Evolutionary conservation across 179 eudicot genomes (phyloP), one percentile per base, ranked within the genome.

Genomic region (Beta macrorhiza): DNA sequence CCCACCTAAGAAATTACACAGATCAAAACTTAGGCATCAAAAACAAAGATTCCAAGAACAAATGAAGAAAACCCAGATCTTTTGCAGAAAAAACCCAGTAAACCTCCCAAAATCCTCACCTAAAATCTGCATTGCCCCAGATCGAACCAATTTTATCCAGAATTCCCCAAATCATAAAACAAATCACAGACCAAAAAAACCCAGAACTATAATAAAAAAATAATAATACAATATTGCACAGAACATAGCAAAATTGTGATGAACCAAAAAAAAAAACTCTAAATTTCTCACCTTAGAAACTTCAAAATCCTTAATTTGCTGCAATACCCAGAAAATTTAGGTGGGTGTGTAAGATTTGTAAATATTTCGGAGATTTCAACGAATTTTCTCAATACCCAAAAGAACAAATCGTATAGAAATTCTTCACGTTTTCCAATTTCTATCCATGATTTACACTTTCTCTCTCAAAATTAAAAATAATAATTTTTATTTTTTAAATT

Each of bases 231-330:
- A 32, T 55, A 6, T n/a, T 10, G 15, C 20, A 13, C 10, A 8
- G 75, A 63, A 9, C n/a, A 2, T 42, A 59, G 22, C 37, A 4
- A 29, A 45, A 68, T 7, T 74, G 47, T 45, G 45, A 74, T 7
- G 2, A 25, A 17, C 2, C 59, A n/a, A 22, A 67, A 59, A 74
- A 67, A 72, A 67, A 67, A 67, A 5, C 5, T 14, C 37, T 5
- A 1, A 37, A 67, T 15, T 63, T 73, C 88, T 83, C 79, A 88
- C 85, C 90, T 86, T 68, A 1, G 25, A 52, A 44, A 79, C 77
- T 56, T 79, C 37, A 68, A 68, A 75, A 57, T 67, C 49, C 11
- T 17, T 75, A n/a, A 9, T 10, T 75, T 51, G 68, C 75, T 70
- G 73, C 68, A 63, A 83, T 81, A 15, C 71, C 71, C 78, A 20